Conservation (phyloP, 1,284 basidiomycete species). For the Pascua sp. region DNA sequence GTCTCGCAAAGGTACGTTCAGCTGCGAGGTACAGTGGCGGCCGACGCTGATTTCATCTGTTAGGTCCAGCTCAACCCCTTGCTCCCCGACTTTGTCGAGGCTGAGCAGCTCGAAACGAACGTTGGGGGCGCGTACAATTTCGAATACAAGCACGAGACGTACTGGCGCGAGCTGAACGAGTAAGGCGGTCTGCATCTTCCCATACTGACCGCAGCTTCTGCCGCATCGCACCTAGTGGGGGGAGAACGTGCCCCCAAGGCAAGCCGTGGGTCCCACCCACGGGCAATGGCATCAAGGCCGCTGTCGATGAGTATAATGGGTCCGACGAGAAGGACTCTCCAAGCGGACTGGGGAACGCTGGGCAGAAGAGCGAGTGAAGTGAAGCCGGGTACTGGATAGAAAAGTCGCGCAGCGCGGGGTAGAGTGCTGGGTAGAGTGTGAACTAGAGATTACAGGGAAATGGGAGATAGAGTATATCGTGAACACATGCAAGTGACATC, state of each 20-base stretch:
- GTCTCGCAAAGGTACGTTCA: slow-evolving; percentile 70
- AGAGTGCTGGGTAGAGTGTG: too few species aligned
- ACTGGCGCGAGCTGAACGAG: slow-evolving; percentile 72
- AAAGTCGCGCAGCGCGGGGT: too few species aligned
- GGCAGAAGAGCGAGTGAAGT: too few species aligned
- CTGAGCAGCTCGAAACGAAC: slow-evolving; percentile 71
- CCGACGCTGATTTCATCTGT: neutral
- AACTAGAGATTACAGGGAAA: too few species aligned
- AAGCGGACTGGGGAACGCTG: too few species aligned
- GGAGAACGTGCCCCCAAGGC: slow-evolving; percentile 33
- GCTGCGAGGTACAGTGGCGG: neutral
- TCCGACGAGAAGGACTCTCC: too few species aligned
- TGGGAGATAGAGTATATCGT: too few species aligned
- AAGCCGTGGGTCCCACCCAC: slow-evolving; percentile 34
- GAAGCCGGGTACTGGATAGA: too few species aligned
- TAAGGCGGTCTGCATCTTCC: neutral
- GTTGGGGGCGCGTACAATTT: slow-evolving; percentile 75
- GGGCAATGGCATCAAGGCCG: slow-evolving; percentile 36
- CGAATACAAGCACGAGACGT: slow-evolving; percentile 68
- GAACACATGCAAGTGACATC: too few species aligned
- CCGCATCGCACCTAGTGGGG: slow-evolving; percentile 36
- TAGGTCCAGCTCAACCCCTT: slow-evolving; percentile 84
- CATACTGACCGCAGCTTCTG: slow-evolving; percentile 21
- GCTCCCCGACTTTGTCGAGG: slow-evolving; percentile 68
- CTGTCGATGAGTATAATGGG: too few species aligned